phyloP scores from a whole-genome alignment of 495 filamentous ascomycete genomes.

The Penicillium fimorum region DNA sequence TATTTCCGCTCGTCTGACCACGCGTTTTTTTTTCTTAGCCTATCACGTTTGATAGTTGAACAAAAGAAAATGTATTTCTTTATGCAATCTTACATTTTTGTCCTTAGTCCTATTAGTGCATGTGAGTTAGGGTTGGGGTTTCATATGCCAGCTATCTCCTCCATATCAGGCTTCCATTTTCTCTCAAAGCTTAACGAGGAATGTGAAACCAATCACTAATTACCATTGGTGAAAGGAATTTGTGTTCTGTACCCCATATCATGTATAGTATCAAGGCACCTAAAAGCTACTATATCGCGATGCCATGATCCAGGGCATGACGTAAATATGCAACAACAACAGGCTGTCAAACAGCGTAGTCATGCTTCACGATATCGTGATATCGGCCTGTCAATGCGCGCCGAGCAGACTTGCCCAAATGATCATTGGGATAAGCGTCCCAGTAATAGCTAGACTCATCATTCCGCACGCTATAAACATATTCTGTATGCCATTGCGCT shows the following conservation, averaged over 20 bases:
- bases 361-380: slow-evolving; percentile 18
- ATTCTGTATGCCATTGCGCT: slow-evolving; percentile 26
- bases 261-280: neutral
- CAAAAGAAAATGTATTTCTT: neutral
- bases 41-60: neutral
- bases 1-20: neutral
- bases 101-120: neutral
- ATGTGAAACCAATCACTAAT: neutral
- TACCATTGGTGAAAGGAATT: neutral
- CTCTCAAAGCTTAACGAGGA: neutral
- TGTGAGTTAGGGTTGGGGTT: neutral
- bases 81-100: neutral
- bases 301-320: neutral
- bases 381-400: slow-evolving; percentile 17
- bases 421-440: slow-evolving; percentile 27
- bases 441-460: slow-evolving; percentile 26
- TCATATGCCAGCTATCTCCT: neutral
- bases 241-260: neutral
- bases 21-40: neutral
- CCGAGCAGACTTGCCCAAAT: slow-evolving; percentile 31
- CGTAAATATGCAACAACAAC: neutral
- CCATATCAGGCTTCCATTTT: neutral
- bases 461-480: slow-evolving; percentile 38
- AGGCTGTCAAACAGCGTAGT: neutral
- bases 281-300: neutral